Evolutionary conservation across 768 basidiomycete species (phyloP), one percentile per base, ranked within the genome.

Genomic region (Lactarius akahatsu): DNA sequence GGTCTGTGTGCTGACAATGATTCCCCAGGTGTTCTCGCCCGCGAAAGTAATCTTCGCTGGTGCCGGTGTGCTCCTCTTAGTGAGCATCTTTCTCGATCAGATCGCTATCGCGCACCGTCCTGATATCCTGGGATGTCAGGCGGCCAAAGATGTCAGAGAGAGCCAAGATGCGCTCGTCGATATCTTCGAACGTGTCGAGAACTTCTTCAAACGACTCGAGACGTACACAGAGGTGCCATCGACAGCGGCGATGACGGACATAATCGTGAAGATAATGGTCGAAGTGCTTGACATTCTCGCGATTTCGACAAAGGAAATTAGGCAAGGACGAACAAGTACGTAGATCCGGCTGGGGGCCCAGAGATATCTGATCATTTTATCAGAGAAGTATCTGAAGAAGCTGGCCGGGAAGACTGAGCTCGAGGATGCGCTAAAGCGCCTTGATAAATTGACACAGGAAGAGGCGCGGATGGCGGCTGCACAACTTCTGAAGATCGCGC

Each of bases 131-230:
- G 8, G 20, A 0, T 9, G 3, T 9, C 43, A 45, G 43, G 43
- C 43, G 43, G 43, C 43, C 8, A 45, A 45, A 0, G 43, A 4
- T 45, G 43, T n/a, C 0, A 45, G 1, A 13, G 47, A 50, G 11
- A 13, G 47, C 47, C 47, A 23, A n/a, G 47, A 50, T 2, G 23
- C 47, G 11, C 47, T 50, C 10, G 11, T 23, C 11, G 47, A 50
- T 23, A 1, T 50, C 23, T 50, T 50, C 11, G 47, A 50, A 23
- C 47, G 47, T 23, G 11, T 50, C 1, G 47, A 50, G 11, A 50
- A 50, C 47, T 50, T 50, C 47, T 50, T 50, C 11, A 50, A 50
- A 23, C 47, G 47, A 50, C 47, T 50, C n/a, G 47, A 50, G 47
- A 50, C 23, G 11, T 50, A 50, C 47, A 50, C 47, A 1, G 47